Percentiles rank a stretch among this genome's conserved stretches.
These are phyloP conservation scores for Multifurca ochricompacta DNA, from an alignment of 768 basidiomycete genomes.

Conservation along the genomic window DNA sequence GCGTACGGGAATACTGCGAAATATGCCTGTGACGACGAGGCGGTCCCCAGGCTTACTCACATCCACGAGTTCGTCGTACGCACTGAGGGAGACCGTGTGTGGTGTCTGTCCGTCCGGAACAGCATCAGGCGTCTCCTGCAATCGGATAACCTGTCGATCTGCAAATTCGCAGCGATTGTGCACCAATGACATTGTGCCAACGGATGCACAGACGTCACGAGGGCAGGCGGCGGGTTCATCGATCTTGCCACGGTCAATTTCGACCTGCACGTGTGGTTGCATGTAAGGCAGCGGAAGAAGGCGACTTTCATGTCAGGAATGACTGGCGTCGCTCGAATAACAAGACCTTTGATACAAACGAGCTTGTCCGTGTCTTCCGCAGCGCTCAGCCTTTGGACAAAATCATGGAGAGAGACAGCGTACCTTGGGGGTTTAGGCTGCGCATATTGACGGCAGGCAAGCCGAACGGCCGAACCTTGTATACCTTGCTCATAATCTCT, in stretches of 20 bases:
- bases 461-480: slow-evolving; percentile 91
- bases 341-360: slow-evolving; percentile 90
- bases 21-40: slow-evolving; percentile 85
- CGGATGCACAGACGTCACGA: slow-evolving; percentile 81
- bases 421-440: slow-evolving; percentile 87
- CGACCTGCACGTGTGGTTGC: slow-evolving; percentile 93
- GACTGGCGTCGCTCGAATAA: slow-evolving; percentile 94
- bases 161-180: slow-evolving; percentile 97
- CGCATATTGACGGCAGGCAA: slow-evolving; percentile 85
- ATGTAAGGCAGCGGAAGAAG: slow-evolving; percentile 95
- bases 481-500: slow-evolving; percentile 80
- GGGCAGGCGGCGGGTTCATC: slow-evolving; percentile 89
- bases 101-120: slow-evolving; percentile 99
- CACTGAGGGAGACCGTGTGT: slow-evolving; percentile 92
- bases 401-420: slow-evolving; percentile 16
- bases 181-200: slow-evolving; percentile 89
- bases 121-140: slow-evolving; percentile 96
- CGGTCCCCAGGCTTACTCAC: slow-evolving; percentile 95
- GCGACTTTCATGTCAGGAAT: slow-evolving; percentile 99
- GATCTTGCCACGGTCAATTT: slow-evolving; percentile 97
- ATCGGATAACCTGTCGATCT: slow-evolving; percentile 87
- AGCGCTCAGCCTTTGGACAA: background rate
- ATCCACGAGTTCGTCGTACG: slow-evolving; percentile 98
- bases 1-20: slow-evolving; percentile 90
- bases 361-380: slow-evolving; percentile 91